Conservation (phyloP, 176 grass and related monocot species). For the Thalia dealbata region DNA sequence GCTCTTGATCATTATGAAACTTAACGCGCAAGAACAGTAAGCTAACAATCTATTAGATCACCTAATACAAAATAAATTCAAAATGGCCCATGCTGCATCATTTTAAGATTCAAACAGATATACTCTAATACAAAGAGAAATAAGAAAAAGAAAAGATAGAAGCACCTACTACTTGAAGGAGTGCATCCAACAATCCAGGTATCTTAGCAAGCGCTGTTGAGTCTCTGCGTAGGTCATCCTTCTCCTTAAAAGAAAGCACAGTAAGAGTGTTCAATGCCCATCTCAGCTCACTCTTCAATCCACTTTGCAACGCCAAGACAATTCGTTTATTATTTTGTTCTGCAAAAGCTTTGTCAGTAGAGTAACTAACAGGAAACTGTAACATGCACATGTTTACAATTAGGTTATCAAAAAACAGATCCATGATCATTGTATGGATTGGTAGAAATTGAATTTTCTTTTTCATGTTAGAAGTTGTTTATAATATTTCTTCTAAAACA, state of each 20-base stretch:
- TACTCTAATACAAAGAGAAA: slow-evolving; percentile 17
- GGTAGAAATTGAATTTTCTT: too few relatives aligned
- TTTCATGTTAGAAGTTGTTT: background rate
- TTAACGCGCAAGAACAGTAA: background rate
- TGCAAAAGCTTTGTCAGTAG: slow-evolving; percentile 23
- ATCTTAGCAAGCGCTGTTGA: slow-evolving; percentile 79
- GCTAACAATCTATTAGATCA: background rate
- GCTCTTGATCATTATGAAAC: background rate
- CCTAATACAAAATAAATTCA: background rate
- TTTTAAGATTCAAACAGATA: background rate
- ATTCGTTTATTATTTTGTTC: slow-evolving; percentile 98
- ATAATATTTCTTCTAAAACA: background rate
- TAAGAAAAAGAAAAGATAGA: slow-evolving; percentile 9
- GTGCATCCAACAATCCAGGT: slow-evolving; percentile 77
- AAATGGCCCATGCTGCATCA: background rate
- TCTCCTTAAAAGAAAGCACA: slow-evolving; percentile 94
- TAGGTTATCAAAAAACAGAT: background rate
- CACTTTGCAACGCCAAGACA: slow-evolving; percentile 94
- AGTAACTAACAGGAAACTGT: background rate
- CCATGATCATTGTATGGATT: background rate
- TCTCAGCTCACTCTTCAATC: slow-evolving; percentile 87
- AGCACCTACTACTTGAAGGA: slow-evolving; percentile 95
- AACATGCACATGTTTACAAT: background rate
- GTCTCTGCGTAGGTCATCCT: slow-evolving; percentile 80
- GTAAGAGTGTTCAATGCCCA: slow-evolving; percentile 93